A percentile compares a stretch with the other conserved stretches of the same genome.
Evolutionary conservation across 306 rosid genomes (phyloP).

Genomic region (Clitoria ternatea): DNA sequence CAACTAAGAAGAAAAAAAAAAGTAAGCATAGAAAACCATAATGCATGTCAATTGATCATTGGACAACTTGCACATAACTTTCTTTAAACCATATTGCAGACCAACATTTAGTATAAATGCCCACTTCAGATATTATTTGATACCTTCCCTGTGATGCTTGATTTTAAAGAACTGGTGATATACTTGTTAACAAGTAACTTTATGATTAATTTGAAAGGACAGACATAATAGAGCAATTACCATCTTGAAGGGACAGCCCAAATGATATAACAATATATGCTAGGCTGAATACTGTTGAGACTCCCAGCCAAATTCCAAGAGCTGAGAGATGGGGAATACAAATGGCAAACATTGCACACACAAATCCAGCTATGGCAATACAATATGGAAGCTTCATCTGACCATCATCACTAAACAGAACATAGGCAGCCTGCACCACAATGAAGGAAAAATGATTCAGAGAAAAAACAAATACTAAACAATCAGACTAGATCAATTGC

Average conservation of each 20-base stretch:
- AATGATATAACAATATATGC: constrained; percentile 50
- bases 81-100: background rate
- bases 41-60: background rate
- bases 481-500: background rate
- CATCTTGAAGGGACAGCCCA: constrained; percentile 64
- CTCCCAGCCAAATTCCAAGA: constrained; percentile 83
- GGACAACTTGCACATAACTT: too few relatives aligned
- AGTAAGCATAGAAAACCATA: background rate
- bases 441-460: background rate
- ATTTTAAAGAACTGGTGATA: background rate
- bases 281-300: constrained; percentile 74
- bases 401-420: constrained; percentile 56
- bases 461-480: background rate
- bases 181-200: background rate
- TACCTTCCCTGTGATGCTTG: background rate
- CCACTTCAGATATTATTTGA: background rate
- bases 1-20: background rate
- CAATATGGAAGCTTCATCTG: constrained; percentile 80
- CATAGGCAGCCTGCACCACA: constrained; percentile 65
- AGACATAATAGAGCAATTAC: constrained; percentile 37
- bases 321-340: constrained; percentile 87
- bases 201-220: background rate
- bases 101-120: background rate
- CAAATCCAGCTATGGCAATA: constrained; percentile 65
- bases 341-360: constrained; percentile 70